Evolutionary conservation across 2,329 filamentous ascomycete genomes (phyloP), one percentile per base, ranked within the genome.

Genomic region (Lomentospora prolificans): DNA sequence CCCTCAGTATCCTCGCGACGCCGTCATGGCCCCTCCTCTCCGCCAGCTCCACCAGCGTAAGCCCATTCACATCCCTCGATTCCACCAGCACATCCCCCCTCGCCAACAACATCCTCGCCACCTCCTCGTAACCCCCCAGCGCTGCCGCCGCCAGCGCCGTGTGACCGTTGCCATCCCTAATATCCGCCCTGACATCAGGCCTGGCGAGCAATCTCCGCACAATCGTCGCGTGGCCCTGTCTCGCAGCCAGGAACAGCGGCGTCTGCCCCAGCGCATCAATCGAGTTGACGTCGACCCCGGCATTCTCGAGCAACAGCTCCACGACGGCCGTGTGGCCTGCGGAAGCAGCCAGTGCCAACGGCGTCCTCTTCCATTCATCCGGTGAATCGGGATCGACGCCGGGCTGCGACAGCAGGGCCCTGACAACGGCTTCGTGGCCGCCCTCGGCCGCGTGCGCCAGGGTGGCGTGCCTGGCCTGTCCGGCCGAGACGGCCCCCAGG

Each of bases 341-440:
- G 24, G 59, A 51, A n/a, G 60, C 61, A n/a, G 64, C 64, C 36
- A 62, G 60, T 50, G 61, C 60, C 8, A 54, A n/a, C 1, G 52
- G 52, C 14, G 52, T 48, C 25, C 52, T 22, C 27, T 28, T 48
- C 52, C 52, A 54, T 22, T 54, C 52, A 22, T 54, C 52, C 39
- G 36, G 33, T 2, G 14, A 14, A 19, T 54, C 36, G 4, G 36
- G 39, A 24, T 54, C 39, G 4, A 31, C 39, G 7, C 41, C 39
- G 3, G 36, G 27, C 39, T 39, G 22, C 6, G 25, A 24, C 36
- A 54, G 12, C 24, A 54, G 19, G 9, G 36, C 39, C 25, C 39
- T 28, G 3, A 54, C 52, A 24, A 48, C 52, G 3, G 36, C 52
- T 41, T 54, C 36, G 52, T 54, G 25, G 12, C 52, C 52, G 4